Base-by-base conservation (phyloP, 1,284 basidiomycete species). In the Macrocystidia cucumis region DNA sequence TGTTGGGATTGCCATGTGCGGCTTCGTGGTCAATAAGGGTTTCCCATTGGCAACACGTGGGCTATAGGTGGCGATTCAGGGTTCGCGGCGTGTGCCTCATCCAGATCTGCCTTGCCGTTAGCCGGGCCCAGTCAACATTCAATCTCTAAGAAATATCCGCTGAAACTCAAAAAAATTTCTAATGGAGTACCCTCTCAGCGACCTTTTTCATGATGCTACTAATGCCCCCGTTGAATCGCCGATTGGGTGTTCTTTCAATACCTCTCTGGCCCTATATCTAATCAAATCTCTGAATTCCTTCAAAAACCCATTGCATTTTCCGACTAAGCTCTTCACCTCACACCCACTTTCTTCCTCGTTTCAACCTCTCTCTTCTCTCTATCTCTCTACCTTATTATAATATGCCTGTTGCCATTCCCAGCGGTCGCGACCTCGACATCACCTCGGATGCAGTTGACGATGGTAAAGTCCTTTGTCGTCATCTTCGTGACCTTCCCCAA, bases 401-500 rank as follows among this genome's bases (percentile, higher is more conserved):
- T 29, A 61, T 59, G 57, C 52, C 54, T 32, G 7, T 16, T 7
- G 41, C 44, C 12, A 28, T 41, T 20, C 40, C 44, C 32, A 43
- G 32, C 34, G 51, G 49, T 26, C 51, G 41, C 36, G 56, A 58
- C 40, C 67, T 87, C 43, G 85, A 88, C 46, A 55, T 49, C n/a
- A 65, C 78, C 27, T 86, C 80, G 9, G 86, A 90, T 51, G 74
- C 76, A 29, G 65, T 90, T 32, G 86, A 90, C 59, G 63, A 78
- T 46, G 82, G 81, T 82, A 38, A 7, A 67, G 53, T 32, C 23
- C 19, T 16, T 21, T 14, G 28, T 27, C 24, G 30, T 35, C 20
- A 26, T 22, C 22, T 13, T 29, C 11, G 5, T 7, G 16, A 33
- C 3, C 29, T 25, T 25, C 33, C 12, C 9, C 12, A 14, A 25